phyloP scores from a whole-genome alignment of 1,284 basidiomycete genomes.

The Sporisorium scitamineum region DNA sequence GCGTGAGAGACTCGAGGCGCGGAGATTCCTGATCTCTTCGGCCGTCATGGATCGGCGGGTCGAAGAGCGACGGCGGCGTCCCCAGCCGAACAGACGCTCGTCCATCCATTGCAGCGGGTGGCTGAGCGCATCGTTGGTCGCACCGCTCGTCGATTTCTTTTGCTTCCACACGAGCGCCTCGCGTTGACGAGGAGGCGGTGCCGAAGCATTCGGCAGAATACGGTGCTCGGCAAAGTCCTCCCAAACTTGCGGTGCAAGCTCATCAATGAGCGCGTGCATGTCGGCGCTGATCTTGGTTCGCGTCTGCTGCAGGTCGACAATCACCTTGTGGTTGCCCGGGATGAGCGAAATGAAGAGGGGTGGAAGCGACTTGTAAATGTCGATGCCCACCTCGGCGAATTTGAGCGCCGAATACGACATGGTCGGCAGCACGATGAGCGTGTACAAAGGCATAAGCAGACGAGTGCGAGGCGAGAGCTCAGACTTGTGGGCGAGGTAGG shows the following conservation, averaged over 20 bases:
- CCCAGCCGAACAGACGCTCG: slow-evolving; percentile 91
- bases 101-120: slow-evolving; percentile 79
- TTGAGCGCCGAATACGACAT: slow-evolving; percentile 95
- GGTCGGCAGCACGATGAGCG: slow-evolving; percentile 82
- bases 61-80: slow-evolving; percentile 43
- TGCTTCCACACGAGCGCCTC: slow-evolving; percentile 57
- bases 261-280: slow-evolving; percentile 87
- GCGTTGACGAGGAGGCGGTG: slow-evolving; percentile 54
- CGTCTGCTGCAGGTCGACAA: slow-evolving; percentile 83
- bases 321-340: slow-evolving; percentile 88
- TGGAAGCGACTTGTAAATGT: slow-evolving; percentile 95
- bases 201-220: slow-evolving; percentile 52
- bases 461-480: slow-evolving; percentile 72
- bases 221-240: slow-evolving; percentile 65
- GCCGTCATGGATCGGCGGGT: slow-evolving; percentile 46
- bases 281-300: slow-evolving; percentile 85
- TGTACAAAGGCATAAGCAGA: slow-evolving; percentile 83
- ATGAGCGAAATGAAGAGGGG: slow-evolving; percentile 90
- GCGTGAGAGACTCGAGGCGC: slow-evolving; percentile 20
- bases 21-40: slow-evolving; percentile 41
- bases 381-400: slow-evolving; percentile 98
- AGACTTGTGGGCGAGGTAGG: slow-evolving; percentile 77
- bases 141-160: slow-evolving; percentile 39
- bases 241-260: slow-evolving; percentile 72
- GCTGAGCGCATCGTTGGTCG: slow-evolving; percentile 53